Evolutionary conservation across 371 early-diverging fungal species (phyloP), one percentile per base, ranked within the genome.

Genomic region (Lichtheimia corymbifera): DNA sequence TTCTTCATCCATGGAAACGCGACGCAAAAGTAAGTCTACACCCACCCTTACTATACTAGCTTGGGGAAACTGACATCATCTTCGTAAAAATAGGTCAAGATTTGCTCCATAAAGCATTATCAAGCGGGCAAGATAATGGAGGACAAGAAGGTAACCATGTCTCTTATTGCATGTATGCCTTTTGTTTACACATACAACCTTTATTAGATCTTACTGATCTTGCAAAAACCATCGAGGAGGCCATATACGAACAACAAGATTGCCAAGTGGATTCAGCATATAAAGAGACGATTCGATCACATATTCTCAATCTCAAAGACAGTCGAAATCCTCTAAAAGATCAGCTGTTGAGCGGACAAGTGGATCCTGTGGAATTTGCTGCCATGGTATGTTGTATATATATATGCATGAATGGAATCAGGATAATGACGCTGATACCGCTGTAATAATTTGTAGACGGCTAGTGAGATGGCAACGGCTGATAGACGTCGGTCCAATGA

Each of bases 231-330:
- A 65, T 60, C 22, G 65, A 65, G 40, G 27, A 50, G n/a, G 56
- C 59, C 28, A 65, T 65, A 5, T 65, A 60, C 30, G 28, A 35
- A 14, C 15, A 55, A 15, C 57, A 60, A 14, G 49, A 59, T 7
- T 25, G 40, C 15, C 49, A 65, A 44, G 45, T 60, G 11, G 54
- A 65, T 41, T 24, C 13, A 43, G 61, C 51, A 3, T 65, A 65
- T 50, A 65, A 65, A 25, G 65, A 59, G 14, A 55, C 57, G 3
- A 50, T 65, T 13, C 60, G 65, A 11, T 65, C 65, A 15, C 65
- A 61, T 61, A 50, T 65, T 15, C 43, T 65, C 35, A 65, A 65
- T 13, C 61, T 65, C 9, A 65, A 65, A 47, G 65, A 65, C 25
- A 41, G 20, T 13, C 55, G 51, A 24, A 65, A 65, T 30, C 62